Base-by-base conservation (phyloP, 2,329 filamentous ascomycete genomes). In the Dothideomycetidae sp. region DNA sequence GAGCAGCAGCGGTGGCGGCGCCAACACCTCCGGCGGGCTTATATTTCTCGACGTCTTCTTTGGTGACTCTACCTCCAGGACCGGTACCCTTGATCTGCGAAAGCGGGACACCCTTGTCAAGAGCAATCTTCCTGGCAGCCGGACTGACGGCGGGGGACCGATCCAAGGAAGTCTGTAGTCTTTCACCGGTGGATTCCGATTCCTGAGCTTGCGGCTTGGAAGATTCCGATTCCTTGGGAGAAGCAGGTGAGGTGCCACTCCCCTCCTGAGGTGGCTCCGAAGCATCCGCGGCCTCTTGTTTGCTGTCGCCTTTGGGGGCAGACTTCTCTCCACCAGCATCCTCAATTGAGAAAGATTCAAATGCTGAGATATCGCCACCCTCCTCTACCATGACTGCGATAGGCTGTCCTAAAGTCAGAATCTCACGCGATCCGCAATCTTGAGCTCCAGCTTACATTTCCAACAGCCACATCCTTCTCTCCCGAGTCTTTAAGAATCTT, bases 301-400 rank as follows among this genome's bases (percentile, higher is more conserved):
- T 79, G 47, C 79, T 67, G 39, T 75, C 60, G 31, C 62, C 64
- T 41, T 76, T 61, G 45, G 81, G 53, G 42, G 78, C 60, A 42
- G 69, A 64, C 55, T 77, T 78, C 49, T 86, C 79, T 55, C 86
- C 88, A 53, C 88, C 90, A 49, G 90, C 90, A 63, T 98, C 90
- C 50, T 83, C 77, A 44, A 90, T 61, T 48, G 76, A 78, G 68
- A 94, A 98, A 46, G 74, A 75, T 55, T 86, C 84, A 61, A 98
- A 98, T 36, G 86, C 79, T 35, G 78, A 70, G 48, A 93, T 68
- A 57, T 98, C 88, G 59, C 71, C 73, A 42, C 81, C 86, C 56
- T 96, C 88, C 56, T 94, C 88, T 47, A 96, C 80, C 57, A 96
- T 71, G 46, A 98, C 75, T 45, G 88, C 92, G 56, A 98, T 98